Evolutionary conservation across 1,284 basidiomycete genomes (phyloP).

Genomic region (Ceratobasidium papillatum): DNA sequence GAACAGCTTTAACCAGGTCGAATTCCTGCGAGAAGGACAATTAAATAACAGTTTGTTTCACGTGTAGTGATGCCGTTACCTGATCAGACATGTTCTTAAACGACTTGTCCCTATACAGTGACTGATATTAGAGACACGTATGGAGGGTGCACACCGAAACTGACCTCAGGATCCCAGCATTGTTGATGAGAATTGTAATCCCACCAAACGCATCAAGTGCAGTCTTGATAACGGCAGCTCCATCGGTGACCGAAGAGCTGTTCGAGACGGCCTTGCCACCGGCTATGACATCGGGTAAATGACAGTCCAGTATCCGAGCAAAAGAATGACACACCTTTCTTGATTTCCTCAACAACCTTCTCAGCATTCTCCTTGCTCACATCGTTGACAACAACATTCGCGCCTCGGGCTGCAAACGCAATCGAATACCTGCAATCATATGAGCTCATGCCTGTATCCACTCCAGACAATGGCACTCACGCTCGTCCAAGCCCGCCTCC

Average conservation of each 20-base stretch:
- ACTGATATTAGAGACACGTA: not conserved
- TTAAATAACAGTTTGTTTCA: not conserved
- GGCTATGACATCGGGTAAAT: slow-evolving; percentile 58
- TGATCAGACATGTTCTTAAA: slow-evolving; percentile 92
- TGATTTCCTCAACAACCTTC: slow-evolving; percentile 92
- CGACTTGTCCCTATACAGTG: slow-evolving; percentile 56
- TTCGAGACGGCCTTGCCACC: slow-evolving; percentile 90
- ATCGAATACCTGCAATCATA: slow-evolving; percentile 76
- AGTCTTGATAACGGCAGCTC: slow-evolving; percentile 85
- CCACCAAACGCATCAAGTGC: slow-evolving; percentile 89
- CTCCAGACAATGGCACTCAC: slow-evolving; percentile 60
- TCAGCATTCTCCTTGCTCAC: slow-evolving; percentile 90
- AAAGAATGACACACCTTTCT: slow-evolving; percentile 62
- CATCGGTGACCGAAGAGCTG: slow-evolving; percentile 89
- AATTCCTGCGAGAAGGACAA: slow-evolving; percentile 62
- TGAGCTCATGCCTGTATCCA: not conserved
- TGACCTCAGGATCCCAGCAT: slow-evolving; percentile 93
- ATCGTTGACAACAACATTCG: slow-evolving; percentile 96
- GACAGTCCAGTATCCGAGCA: slow-evolving; percentile 9
- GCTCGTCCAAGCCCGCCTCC: slow-evolving; percentile 93
- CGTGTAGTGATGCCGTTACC: slow-evolving; percentile 34
- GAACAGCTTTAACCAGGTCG: slow-evolving; percentile 88
- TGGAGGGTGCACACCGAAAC: slow-evolving; percentile 45
- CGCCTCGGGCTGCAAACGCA: slow-evolving; percentile 89
- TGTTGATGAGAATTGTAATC: slow-evolving; percentile 90